Percentiles rank a stretch among this genome's conserved stretches.
Conservation (phyloP, 306 rosid species). For the Fragaria vesca region DNA sequence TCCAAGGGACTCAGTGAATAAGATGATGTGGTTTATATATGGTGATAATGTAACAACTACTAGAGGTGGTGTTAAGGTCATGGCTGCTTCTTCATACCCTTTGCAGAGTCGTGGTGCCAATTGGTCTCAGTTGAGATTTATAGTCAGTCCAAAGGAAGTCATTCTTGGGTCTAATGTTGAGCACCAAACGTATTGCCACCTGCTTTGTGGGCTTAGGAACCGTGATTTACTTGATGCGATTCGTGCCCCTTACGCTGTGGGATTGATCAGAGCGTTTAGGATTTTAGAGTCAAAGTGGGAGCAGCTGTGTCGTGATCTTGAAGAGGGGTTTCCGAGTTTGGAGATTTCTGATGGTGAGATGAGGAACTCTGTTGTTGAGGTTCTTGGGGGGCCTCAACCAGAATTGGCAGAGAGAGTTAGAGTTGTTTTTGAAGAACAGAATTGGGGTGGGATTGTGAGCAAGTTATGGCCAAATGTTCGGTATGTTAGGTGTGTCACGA, state of each 20-base stretch:
- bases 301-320: conserved; percentile 55
- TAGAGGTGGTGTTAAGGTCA: conserved; percentile 57
- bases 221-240: conserved; percentile 44
- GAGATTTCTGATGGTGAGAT: conserved; percentile 45
- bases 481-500: conserved; percentile 53
- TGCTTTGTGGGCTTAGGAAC: conserved; percentile 57
- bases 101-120: conserved; percentile 41
- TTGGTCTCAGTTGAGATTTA: conserved; percentile 36
- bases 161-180: conserved; percentile 54
- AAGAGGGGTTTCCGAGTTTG: conserved; percentile 40
- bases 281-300: conserved; percentile 55
- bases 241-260: conserved; percentile 50
- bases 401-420: conserved; percentile 49
- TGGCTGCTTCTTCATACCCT: conserved; percentile 68
- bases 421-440: conserved; percentile 35
- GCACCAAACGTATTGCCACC: conserved; percentile 70
- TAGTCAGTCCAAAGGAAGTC: conserved; percentile 57
- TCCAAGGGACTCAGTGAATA: conserved; percentile 45
- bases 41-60: conserved; percentile 54
- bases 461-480: conserved; percentile 57
- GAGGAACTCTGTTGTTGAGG: conserved; percentile 42
- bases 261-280: conserved; percentile 42
- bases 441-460: conserved; percentile 49
- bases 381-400: conserved; percentile 54
- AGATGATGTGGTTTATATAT: conserved; percentile 50